phyloP scores from a whole-genome alignment of 2,329 filamentous ascomycete genomes.

The Graphilbum sp. region DNA sequence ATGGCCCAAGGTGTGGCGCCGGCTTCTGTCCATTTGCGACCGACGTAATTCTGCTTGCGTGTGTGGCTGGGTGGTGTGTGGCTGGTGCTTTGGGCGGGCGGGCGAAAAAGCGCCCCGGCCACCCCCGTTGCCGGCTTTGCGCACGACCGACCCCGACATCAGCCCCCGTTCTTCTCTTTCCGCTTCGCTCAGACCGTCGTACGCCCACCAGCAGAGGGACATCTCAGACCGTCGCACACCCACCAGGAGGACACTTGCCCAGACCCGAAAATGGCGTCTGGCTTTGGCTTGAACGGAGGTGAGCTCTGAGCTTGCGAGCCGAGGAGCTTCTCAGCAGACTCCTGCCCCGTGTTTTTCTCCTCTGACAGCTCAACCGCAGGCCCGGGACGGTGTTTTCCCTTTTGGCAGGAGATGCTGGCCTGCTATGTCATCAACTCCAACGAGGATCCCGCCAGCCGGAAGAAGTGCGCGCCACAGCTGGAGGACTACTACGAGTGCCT shows the following conservation, averaged over 20 bases:
- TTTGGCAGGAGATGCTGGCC: constrained; percentile 97
- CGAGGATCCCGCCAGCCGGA: constrained; percentile 65
- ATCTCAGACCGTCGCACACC: too few relatives aligned
- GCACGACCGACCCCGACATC: background rate
- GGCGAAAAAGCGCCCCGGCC: background rate
- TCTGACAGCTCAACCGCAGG: constrained; percentile 20
- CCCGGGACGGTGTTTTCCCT: constrained; percentile 79
- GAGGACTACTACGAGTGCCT: constrained; percentile 99
- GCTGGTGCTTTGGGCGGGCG: background rate
- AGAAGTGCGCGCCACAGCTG: constrained; percentile 68
- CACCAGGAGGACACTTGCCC: too few relatives aligned
- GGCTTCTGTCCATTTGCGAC: constrained; percentile 7
- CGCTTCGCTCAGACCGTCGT: too few relatives aligned
- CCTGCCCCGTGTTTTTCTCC: background rate
- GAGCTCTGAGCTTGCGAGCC: constrained; percentile 20
- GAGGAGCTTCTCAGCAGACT: too few relatives aligned
- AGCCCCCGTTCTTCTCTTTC: too few relatives aligned
- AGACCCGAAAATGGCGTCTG: constrained; percentile 54
- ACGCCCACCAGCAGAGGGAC: too few relatives aligned
- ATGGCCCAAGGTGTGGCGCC: constrained; percentile 1
- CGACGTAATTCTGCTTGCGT: constrained; percentile 9
- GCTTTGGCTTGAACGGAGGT: constrained; percentile 71
- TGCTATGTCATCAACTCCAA: constrained; percentile 94
- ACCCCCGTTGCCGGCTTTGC: constrained; percentile 1
- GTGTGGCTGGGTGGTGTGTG: too few relatives aligned